Evolutionary conservation across 495 filamentous ascomycete species (phyloP).

Genomic region (Talaromyces adpressus): DNA sequence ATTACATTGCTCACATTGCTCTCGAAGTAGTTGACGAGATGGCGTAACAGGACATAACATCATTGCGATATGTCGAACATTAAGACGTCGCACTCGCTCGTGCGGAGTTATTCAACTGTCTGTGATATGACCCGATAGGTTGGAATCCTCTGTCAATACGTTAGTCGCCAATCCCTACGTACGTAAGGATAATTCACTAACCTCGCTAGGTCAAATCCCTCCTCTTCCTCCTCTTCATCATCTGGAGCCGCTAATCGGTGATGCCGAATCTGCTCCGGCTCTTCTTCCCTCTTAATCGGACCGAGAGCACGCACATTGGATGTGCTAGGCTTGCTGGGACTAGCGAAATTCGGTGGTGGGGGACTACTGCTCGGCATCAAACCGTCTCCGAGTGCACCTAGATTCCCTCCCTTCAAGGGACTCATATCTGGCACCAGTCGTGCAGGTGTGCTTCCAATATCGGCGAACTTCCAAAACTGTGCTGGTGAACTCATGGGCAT

Average conservation of each 20-base stretch:
- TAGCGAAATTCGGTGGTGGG: constrained; percentile 42
- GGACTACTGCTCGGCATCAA: constrained; percentile 64
- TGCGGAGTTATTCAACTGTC: constrained; percentile 40
- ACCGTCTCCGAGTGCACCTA: constrained; percentile 35
- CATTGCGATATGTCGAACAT: background rate
- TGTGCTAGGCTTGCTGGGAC: constrained; percentile 39
- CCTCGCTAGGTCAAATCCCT: constrained; percentile 61
- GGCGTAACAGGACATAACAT: background rate
- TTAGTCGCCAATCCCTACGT: background rate
- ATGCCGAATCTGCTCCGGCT: constrained; percentile 10
- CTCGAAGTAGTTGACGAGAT: background rate
- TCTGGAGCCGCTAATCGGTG: constrained; percentile 13
- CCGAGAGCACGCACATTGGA: constrained; percentile 31
- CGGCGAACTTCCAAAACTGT: constrained; percentile 89
- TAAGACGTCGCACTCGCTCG: constrained; percentile 23
- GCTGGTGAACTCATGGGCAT: constrained; percentile 93
- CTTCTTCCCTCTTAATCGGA: constrained; percentile 24
- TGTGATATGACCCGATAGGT: constrained; percentile 62
- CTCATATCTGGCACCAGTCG: constrained; percentile 54
- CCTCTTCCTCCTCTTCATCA: constrained; percentile 44
- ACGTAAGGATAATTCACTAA: constrained; percentile 25
- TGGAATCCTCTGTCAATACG: constrained; percentile 53
- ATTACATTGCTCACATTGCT: background rate
- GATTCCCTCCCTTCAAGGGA: constrained; percentile 43
- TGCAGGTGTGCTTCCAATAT: constrained; percentile 69